phyloP scores from a whole-genome alignment of 2,329 filamentous ascomycete species.

The Xylariaceae sp. region DNA sequence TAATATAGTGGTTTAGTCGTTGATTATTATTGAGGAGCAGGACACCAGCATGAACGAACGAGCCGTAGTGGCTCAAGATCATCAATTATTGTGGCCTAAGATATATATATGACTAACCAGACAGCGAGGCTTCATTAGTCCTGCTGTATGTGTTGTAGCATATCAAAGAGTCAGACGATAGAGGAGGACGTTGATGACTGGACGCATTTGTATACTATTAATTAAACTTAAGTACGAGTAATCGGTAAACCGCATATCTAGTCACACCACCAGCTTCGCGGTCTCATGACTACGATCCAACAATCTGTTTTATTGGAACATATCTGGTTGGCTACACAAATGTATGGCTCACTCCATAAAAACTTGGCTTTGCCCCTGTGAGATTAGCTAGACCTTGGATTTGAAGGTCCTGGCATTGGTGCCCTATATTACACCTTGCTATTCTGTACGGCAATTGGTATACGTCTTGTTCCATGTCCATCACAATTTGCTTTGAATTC shows the following conservation, averaged over 20 bases:
- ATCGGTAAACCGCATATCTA: not conserved
- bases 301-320: not conserved
- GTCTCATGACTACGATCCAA: not conserved
- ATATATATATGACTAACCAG: conserved; percentile 14
- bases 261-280: not conserved
- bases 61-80: conserved; percentile 14
- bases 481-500: too few relatives aligned
- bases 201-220: conserved; percentile 21
- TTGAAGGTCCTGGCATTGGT: too few relatives aligned
- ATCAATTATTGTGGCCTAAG: conserved; percentile 2
- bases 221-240: conserved; percentile 13
- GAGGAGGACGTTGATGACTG: conserved; percentile 5
- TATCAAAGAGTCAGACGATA: conserved; percentile 11
- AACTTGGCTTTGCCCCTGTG: too few relatives aligned
- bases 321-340: too few relatives aligned
- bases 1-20: conserved; percentile 19
- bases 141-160: conserved; percentile 20
- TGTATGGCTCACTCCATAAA: too few relatives aligned
- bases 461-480: too few relatives aligned
- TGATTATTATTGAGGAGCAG: conserved; percentile 8
- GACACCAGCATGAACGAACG: conserved; percentile 11
- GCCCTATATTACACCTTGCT: too few relatives aligned
- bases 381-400: too few relatives aligned
- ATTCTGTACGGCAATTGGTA: too few relatives aligned
- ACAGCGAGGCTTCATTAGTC: conserved; percentile 3